Evolutionary conservation across 2,329 filamentous ascomycete genomes (phyloP), one percentile per base, ranked within the genome.

Genomic region (Myriangium duriaei): DNA sequence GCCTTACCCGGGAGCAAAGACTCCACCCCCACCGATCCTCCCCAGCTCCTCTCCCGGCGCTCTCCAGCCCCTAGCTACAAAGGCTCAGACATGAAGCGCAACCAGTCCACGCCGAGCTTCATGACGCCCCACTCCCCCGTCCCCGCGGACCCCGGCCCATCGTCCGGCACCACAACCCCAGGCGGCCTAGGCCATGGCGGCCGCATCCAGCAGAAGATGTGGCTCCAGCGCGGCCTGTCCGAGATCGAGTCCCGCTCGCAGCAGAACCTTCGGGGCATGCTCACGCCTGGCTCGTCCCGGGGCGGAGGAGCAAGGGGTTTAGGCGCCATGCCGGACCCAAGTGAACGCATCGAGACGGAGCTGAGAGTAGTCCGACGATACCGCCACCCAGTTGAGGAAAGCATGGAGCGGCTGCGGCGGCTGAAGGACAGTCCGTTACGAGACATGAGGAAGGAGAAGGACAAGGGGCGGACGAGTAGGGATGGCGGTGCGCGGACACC

Each of bases 321-420:
- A n/a, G 21, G 21, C 21, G 21, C 21, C 7, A 7, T 7, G 21
- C 41, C 65, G 67, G 32, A 58, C 52, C 68, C 79, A 34, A 68
- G 83, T 38, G 79, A 83, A 53, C 69, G 76, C 32, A 80, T 79
- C 1, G 76, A 75, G 11, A 72, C 80, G 57, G 79, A 84, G 51
- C 84, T 83, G 53, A 67, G 77, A n/a, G 79, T 82, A 6, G 76
- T 85, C 21, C 70, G 79, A 38, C 67, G 80, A 31, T 79, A 79
- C 51, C 76, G 81, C 50, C 81, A 82, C 48, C 78, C 80, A 0
- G 67, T 84, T 12, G 73, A 71, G 4, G 69, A 78, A 32, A 78
- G 76, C 1, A 59, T 84, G 12, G 55, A 57, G 16, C 64, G 74
- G 16, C 54, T 79, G 9, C 56, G 37, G 12, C 34, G 33, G 24